phyloP scores from a whole-genome alignment of 2,329 filamentous ascomycete species.

The Immersiporthe knoxdaviesiana region DNA sequence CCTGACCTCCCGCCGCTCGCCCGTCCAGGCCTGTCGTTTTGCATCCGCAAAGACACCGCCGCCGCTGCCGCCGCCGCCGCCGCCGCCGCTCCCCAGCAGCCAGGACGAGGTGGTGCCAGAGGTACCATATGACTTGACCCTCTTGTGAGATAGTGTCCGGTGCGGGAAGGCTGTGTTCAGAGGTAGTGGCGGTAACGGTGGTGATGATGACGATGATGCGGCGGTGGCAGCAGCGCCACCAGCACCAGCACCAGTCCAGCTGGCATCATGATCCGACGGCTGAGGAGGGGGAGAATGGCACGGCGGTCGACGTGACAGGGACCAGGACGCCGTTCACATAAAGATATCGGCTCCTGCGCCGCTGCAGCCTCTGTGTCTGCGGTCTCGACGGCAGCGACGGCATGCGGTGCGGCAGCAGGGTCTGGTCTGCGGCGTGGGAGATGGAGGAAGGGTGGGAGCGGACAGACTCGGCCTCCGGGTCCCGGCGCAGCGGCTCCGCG shows the following conservation, averaged over 20 bases:
- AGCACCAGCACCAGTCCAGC: not conserved
- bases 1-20: conserved; percentile 27
- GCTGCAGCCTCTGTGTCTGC: conserved; percentile 27
- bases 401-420: conserved; percentile 8
- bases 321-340: conserved; percentile 21
- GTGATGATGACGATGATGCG: not conserved
- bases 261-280: not conserved
- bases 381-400: conserved; percentile 4
- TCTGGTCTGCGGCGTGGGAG: conserved; percentile 13
- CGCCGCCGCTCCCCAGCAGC: conserved; percentile 17
- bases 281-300: conserved; percentile 1
- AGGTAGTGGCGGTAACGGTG: not conserved
- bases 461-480: conserved; percentile 26
- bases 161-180: not conserved
- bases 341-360: conserved; percentile 23
- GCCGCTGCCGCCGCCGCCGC: conserved; percentile 1
- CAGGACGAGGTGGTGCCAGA: conserved; percentile 20
- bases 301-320: conserved; percentile 14
- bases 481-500: conserved; percentile 2
- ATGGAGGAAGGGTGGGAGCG: conserved; percentile 25
- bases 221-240: too few species aligned
- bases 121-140: conserved; percentile 19
- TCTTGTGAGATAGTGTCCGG: conserved; percentile 8
- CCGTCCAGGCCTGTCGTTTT: conserved; percentile 23
- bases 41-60: conserved; percentile 14